A percentile compares a stretch with the other conserved stretches of the same genome.
Conservation (phyloP, 2,329 filamentous ascomycete species). For the Pseudopithomyces chartarum region DNA sequence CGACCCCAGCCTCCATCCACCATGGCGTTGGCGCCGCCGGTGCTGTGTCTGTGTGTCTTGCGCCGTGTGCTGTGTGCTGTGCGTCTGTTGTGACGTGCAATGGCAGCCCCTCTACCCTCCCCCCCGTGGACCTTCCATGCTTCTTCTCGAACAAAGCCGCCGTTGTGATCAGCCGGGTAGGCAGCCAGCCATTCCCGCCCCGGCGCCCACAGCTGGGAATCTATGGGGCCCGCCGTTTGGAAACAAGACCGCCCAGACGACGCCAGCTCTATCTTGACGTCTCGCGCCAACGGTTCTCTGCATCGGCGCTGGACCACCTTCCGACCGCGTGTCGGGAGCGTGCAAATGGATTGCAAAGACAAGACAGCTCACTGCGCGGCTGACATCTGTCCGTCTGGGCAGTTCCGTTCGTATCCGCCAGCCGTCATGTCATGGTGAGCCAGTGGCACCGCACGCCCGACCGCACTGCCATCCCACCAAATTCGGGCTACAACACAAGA, state of each 20-base stretch:
- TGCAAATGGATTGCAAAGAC: not conserved
- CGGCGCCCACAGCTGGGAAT: constrained; percentile 2
- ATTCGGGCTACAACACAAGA: not conserved
- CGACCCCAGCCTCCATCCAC: not conserved
- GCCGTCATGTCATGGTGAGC: not conserved
- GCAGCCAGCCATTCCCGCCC: not conserved
- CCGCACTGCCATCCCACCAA: not conserved
- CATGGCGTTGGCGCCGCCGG: not conserved
- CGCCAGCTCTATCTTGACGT: constrained; percentile 23
- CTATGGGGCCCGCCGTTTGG: constrained; percentile 8
- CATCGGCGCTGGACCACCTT: not conserved
- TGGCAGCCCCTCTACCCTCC: too few relatives aligned
- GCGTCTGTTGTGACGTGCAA: not conserved
- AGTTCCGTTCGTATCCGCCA: not conserved
- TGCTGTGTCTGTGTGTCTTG: not conserved
- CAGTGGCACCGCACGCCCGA: not conserved
- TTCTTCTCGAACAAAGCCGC: constrained; percentile 12
- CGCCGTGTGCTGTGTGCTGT: not conserved
- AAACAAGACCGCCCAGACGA: constrained; percentile 15
- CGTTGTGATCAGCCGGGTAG: constrained; percentile 7
- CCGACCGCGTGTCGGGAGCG: too few relatives aligned
- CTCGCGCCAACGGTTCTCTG: constrained; percentile 1
- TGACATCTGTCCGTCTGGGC: not conserved
- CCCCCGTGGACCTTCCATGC: constrained; percentile 1
- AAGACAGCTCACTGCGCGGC: too few relatives aligned